Conservation (phyloP, 2,329 filamentous ascomycete genomes). For the Cladosporium sp. region DNA sequence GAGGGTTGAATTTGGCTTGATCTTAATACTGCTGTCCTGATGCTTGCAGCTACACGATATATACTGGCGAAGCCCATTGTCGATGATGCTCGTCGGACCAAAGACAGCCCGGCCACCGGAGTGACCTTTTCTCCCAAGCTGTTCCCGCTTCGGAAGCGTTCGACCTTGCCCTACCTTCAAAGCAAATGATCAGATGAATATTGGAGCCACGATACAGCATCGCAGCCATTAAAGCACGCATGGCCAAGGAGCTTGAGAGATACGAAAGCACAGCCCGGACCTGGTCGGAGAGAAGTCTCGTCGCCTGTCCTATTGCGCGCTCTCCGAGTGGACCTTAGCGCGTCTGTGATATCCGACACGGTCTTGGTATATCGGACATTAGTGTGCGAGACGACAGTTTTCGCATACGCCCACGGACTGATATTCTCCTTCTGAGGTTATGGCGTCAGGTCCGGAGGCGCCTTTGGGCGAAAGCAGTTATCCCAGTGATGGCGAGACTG, state of each 20-base stretch:
- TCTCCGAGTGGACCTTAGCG: slow-evolving; percentile 7
- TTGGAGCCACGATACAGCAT: neutral
- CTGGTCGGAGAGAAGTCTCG: neutral
- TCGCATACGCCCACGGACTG: neutral
- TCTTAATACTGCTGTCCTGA: neutral
- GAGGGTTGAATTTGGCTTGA: neutral
- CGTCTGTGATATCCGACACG: slow-evolving; percentile 3
- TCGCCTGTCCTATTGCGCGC: neutral
- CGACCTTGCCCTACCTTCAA: slow-evolving; percentile 6
- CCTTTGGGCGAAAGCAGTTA: neutral
- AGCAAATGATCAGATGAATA: neutral
- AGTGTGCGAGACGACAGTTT: neutral
- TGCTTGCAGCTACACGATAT: neutral
- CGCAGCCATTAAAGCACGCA: neutral
- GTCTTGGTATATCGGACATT: slow-evolving; percentile 7
- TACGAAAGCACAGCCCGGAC: neutral
- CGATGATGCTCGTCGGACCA: neutral
- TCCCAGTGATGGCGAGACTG: slow-evolving; percentile 1
- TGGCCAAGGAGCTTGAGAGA: neutral
- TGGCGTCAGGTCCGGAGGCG: neutral
- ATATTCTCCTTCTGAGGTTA: neutral
- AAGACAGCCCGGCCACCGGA: neutral
- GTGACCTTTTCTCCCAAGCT: slow-evolving; percentile 4
- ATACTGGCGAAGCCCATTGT: neutral
- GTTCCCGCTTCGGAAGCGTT: neutral